Conservation (phyloP, 2,329 filamentous ascomycete genomes). For the Paecilomyces variotii region DNA sequence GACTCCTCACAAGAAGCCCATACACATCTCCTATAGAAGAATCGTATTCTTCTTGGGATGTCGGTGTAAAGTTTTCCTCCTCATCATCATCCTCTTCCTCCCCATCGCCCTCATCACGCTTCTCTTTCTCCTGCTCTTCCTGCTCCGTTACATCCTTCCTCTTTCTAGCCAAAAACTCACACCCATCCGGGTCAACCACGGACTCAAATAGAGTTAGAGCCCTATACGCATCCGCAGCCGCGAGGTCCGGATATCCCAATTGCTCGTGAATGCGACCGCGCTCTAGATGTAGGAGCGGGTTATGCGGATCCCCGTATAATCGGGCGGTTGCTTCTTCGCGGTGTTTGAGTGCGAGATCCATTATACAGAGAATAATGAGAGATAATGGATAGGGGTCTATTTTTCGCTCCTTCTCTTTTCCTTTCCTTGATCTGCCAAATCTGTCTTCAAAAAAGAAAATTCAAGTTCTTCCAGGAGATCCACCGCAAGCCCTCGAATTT, state of each 20-base stretch:
- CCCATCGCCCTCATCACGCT: slow-evolving; percentile 6
- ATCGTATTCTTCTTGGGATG: slow-evolving; percentile 28
- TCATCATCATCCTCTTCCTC: slow-evolving; percentile 34
- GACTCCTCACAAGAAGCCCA: slow-evolving; percentile 26
- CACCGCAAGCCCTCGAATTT: not conserved
- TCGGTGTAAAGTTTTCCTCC: slow-evolving; percentile 21
- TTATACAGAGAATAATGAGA: not conserved
- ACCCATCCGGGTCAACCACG: slow-evolving; percentile 61
- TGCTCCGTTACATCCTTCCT: slow-evolving; percentile 31
- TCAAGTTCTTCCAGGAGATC: not conserved
- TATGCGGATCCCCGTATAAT: slow-evolving; percentile 33
- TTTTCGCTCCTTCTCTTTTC: not conserved
- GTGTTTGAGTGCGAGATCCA: slow-evolving; percentile 9
- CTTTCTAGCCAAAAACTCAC: slow-evolving; percentile 68
- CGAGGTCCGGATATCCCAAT: slow-evolving; percentile 82
- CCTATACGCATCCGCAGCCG: slow-evolving; percentile 81
- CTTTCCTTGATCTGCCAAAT: not conserved
- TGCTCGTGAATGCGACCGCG: slow-evolving; percentile 64
- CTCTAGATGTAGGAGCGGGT: slow-evolving; percentile 31
- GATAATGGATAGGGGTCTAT: not conserved
- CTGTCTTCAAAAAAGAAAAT: not conserved
- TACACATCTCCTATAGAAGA: slow-evolving; percentile 28
- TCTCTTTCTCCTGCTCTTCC: not conserved
- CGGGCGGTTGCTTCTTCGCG: slow-evolving; percentile 49
- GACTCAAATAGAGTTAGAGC: slow-evolving; percentile 83